A percentile compares a stretch with the other conserved stretches of the same genome.
These are phyloP conservation scores for Phytophthora quininea DNA, from an alignment of 352 stramenopile genomes.

Conservation along the genomic window DNA sequence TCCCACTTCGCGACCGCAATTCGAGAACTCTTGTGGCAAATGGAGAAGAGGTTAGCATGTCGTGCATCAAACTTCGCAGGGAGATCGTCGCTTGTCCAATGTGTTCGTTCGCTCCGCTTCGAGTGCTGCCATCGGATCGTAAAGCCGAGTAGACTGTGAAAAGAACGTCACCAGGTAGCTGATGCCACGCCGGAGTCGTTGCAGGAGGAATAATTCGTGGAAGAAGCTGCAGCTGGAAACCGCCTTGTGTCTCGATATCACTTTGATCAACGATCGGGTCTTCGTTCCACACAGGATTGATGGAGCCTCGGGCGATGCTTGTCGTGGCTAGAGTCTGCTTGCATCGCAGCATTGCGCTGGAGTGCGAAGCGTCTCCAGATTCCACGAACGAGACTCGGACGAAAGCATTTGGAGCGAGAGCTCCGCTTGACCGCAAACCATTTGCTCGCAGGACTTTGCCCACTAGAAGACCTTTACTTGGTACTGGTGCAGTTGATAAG, in stretches of 20 bases:
- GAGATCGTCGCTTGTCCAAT: constrained; percentile 61
- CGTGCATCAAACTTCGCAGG: constrained; percentile 41
- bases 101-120: constrained; percentile 43
- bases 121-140: constrained; percentile 3
- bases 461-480: constrained; percentile 44
- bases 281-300: constrained; percentile 58
- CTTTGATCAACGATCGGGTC: constrained; percentile 16
- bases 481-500: constrained; percentile 11
- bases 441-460: constrained; percentile 52
- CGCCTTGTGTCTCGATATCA: constrained; percentile 2
- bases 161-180: constrained; percentile 63
- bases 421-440: constrained; percentile 29
- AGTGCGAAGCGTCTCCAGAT: constrained; percentile 23
- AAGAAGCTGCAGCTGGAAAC: constrained; percentile 59
- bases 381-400: constrained; percentile 65
- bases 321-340: constrained; percentile 61
- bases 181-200: constrained; percentile 45
- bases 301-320: constrained; percentile 16
- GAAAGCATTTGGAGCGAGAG: constrained; percentile 40
- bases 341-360: constrained; percentile 66
- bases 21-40: constrained; percentile 37
- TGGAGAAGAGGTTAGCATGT: constrained; percentile 31
- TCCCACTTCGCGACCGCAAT: constrained; percentile 47
- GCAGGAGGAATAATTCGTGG: constrained; percentile 25
- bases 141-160: constrained; percentile 60